Percentiles rank a stretch among this genome's conserved stretches.
Conservation (phyloP, 2,329 filamentous ascomycete species). For the Colletotrichum aenigma region DNA sequence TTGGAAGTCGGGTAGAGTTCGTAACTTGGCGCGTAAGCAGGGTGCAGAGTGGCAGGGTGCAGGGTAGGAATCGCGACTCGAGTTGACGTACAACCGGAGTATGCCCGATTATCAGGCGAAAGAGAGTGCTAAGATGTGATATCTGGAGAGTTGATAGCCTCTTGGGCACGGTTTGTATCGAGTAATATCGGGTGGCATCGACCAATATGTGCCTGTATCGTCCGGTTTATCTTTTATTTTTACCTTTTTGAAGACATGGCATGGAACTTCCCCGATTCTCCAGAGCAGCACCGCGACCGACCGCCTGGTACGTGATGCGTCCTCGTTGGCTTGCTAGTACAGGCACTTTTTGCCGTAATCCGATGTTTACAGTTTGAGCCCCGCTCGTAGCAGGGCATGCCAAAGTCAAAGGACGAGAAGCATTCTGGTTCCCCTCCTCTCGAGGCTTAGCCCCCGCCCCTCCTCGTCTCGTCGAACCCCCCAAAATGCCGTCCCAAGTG, state of each 20-base stretch:
- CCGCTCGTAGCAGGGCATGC: not conserved
- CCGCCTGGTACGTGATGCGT: not conserved
- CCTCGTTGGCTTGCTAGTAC: not conserved
- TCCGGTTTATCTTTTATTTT: not conserved
- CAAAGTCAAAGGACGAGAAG: not conserved
- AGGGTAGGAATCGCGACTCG: not conserved
- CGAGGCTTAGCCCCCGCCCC: not conserved
- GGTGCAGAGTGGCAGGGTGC: not conserved
- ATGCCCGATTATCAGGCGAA: not conserved
- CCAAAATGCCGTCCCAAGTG: not conserved
- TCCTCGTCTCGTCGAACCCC: not conserved
- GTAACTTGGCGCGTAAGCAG: not conserved
- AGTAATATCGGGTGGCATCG: not conserved
- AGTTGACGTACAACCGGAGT: not conserved
- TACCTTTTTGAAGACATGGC: not conserved
- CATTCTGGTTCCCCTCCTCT: not conserved
- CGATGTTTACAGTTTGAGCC: conserved; percentile 13
- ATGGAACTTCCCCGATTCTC: not conserved
- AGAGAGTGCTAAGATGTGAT: not conserved
- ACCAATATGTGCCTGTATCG: not conserved
- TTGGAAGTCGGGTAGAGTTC: not conserved
- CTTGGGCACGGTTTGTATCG: not conserved
- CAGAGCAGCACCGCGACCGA: not conserved
- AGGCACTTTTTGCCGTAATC: not conserved
- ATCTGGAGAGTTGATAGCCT: not conserved